Conservation (phyloP, 2,329 filamentous ascomycete species). For the Pestalotiopsis sp. region DNA sequence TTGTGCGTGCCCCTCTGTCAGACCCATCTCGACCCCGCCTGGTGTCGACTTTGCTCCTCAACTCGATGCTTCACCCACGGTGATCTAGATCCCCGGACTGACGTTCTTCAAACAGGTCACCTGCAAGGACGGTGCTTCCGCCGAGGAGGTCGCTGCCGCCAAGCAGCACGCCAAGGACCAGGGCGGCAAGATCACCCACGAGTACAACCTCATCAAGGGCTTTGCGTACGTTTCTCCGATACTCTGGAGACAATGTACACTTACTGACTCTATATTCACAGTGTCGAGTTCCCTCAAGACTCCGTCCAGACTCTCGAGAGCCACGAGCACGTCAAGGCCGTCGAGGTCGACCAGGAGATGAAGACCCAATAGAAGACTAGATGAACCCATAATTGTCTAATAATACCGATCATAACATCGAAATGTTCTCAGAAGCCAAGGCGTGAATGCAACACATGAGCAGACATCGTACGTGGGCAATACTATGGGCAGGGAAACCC, state of each 20-base stretch:
- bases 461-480: background rate
- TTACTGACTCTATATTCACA: constrained; percentile 36
- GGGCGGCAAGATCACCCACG: constrained; percentile 81
- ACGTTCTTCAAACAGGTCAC: constrained; percentile 63
- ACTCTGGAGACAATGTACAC: background rate
- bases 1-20: constrained; percentile 40
- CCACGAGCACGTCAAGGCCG: constrained; percentile 71
- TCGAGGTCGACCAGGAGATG: constrained; percentile 75
- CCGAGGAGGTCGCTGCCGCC: constrained; percentile 69
- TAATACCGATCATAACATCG: background rate
- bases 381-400: background rate
- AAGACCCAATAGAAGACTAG: constrained; percentile 64
- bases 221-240: constrained; percentile 72
- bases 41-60: background rate
- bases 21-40: background rate
- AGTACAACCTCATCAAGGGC: constrained; percentile 87
- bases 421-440: background rate
- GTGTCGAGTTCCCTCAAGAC: constrained; percentile 73
- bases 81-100: background rate
- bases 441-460: background rate
- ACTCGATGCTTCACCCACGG: background rate
- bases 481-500: no score
- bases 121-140: constrained; percentile 70
- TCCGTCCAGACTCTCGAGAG: constrained; percentile 65
- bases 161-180: constrained; percentile 76